phyloP scores from a whole-genome alignment of 108 stramenopile species.

The Cyclotella kingstonii region DNA sequence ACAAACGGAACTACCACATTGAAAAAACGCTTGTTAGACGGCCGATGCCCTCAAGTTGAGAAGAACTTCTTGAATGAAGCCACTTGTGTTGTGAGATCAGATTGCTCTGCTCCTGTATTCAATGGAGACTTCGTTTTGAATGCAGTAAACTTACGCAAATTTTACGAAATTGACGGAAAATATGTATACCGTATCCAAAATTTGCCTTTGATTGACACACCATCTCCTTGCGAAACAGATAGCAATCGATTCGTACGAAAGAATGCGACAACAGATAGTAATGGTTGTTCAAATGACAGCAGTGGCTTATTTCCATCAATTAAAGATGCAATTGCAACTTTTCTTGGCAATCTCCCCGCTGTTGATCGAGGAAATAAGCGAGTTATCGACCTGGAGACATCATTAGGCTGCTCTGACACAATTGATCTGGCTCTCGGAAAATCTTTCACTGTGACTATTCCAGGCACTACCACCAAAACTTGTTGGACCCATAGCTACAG shows the following conservation, averaged over 20 bases:
- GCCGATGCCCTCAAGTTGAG: neutral
- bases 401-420: conserved; percentile 4
- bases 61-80: neutral
- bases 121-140: conserved; percentile 10
- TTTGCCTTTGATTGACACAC: conserved; percentile 24
- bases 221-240: conserved; percentile 11
- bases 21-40: neutral
- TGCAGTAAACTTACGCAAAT: conserved; percentile 22
- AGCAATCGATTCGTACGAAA: conserved; percentile 27
- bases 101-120: conserved; percentile 15
- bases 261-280: conserved; percentile 13
- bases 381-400: conserved; percentile 14
- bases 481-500: conserved; percentile 32
- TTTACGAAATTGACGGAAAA: conserved; percentile 26
- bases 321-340: neutral
- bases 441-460: conserved; percentile 9
- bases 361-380: neutral
- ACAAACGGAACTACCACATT: too few relatives aligned
- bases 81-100: conserved; percentile 12
- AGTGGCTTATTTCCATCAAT: conserved; percentile 1
- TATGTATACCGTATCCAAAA: conserved; percentile 27
- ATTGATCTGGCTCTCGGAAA: conserved; percentile 12
- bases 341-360: neutral
- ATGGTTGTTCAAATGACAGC: conserved; percentile 8
- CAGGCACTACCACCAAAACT: neutral